Evolutionary conservation across 2,329 filamentous ascomycete genomes (phyloP).

Genomic region (Dactylellina haptotyla): DNA sequence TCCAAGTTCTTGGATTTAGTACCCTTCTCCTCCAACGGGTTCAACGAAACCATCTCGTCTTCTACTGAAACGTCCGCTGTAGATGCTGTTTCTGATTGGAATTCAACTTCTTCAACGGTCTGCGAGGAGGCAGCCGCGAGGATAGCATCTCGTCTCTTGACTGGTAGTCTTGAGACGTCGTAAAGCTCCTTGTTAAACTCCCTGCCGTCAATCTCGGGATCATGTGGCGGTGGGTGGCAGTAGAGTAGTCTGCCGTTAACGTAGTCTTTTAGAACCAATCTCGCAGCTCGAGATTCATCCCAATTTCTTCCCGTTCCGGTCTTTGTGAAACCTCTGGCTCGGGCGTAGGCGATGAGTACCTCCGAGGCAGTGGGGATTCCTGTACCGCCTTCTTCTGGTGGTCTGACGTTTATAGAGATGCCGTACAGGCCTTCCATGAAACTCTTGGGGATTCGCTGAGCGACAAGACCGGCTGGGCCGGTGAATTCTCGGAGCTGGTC

Average conservation of each 20-base stretch:
- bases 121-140: slow-evolving; percentile 23
- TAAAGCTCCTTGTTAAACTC: slow-evolving; percentile 93
- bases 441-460: slow-evolving; percentile 82
- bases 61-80: slow-evolving; percentile 25
- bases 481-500: slow-evolving; percentile 94
- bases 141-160: slow-evolving; percentile 71
- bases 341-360: slow-evolving; percentile 84
- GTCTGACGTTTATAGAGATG: slow-evolving; percentile 82
- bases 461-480: slow-evolving; percentile 83
- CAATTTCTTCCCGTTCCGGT: slow-evolving; percentile 83
- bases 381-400: slow-evolving; percentile 90
- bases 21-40: slow-evolving; percentile 66
- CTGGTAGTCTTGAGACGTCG: slow-evolving; percentile 80
- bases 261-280: slow-evolving; percentile 94
- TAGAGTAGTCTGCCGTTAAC: slow-evolving; percentile 95
- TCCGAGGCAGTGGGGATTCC: slow-evolving; percentile 86
- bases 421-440: slow-evolving; percentile 96
- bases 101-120: slow-evolving; percentile 25
- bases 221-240: slow-evolving; percentile 83
- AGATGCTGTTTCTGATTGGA: slow-evolving; percentile 16
- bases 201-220: slow-evolving; percentile 71
- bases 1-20: slow-evolving; percentile 81
- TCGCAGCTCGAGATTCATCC: slow-evolving; percentile 89
- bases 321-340: slow-evolving; percentile 88
- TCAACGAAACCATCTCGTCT: slow-evolving; percentile 57